phyloP scores from a whole-genome alignment of 202 grass and related monocot species.

The Cymbopogon flexuosus region DNA sequence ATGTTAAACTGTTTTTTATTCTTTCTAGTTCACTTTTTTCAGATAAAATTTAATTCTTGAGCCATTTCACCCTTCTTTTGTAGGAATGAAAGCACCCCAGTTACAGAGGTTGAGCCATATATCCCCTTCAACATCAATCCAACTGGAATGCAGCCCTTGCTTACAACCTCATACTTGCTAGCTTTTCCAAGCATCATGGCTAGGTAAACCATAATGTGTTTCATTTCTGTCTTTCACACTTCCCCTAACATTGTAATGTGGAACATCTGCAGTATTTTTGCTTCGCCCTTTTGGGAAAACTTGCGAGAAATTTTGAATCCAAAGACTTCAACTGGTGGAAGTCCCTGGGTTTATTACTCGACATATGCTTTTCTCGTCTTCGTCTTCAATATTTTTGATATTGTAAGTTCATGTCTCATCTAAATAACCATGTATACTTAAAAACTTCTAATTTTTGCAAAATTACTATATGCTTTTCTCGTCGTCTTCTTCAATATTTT shows the following conservation, averaged over 20 bases:
- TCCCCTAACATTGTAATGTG: slow-evolving; percentile 24
- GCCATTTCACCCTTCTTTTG: slow-evolving; percentile 25
- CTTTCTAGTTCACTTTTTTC: background rate
- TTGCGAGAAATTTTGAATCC: slow-evolving; percentile 80
- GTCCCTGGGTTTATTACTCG: slow-evolving; percentile 80
- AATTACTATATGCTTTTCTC: slow-evolving; percentile 79
- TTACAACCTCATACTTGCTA: slow-evolving; percentile 87
- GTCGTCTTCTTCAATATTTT: slow-evolving; percentile 96
- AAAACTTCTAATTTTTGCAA: background rate
- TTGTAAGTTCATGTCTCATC: slow-evolving; percentile 63
- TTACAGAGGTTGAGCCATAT: slow-evolving; percentile 95
- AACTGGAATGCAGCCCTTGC: slow-evolving; percentile 87
- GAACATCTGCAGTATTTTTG: slow-evolving; percentile 67
- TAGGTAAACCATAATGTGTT: slow-evolving; percentile 49
- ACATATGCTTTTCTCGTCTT: slow-evolving; percentile 83
- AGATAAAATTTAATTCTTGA: background rate
- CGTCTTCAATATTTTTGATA: slow-evolving; percentile 97
- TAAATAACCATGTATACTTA: background rate
- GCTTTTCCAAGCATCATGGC: slow-evolving; percentile 91
- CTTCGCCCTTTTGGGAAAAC: slow-evolving; percentile 60
- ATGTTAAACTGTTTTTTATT: background rate
- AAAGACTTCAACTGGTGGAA: slow-evolving; percentile 54
- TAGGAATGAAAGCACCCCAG: slow-evolving; percentile 58
- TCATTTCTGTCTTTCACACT: background rate
- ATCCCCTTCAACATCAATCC: slow-evolving; percentile 99